These are phyloP conservation scores for Aspergillus sp. DNA, from an alignment of 2,329 filamentous ascomycete species.

Conservation along the genomic window DNA sequence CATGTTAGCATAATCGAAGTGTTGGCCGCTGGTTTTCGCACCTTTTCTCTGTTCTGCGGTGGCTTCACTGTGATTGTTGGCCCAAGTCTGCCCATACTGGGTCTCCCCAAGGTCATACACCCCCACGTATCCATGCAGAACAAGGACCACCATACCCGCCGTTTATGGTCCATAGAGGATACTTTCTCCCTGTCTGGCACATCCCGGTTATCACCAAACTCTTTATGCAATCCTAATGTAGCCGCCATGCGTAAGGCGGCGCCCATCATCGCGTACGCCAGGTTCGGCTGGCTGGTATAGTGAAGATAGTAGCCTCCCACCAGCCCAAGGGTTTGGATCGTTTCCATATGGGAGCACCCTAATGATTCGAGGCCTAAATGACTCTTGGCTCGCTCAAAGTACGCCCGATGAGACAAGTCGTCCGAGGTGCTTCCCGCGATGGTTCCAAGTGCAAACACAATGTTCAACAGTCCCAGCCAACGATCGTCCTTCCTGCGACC, in stretches of 20 bases:
- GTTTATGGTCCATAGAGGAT: slow-evolving; percentile 50
- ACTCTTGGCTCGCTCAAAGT: slow-evolving; percentile 59
- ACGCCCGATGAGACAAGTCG: slow-evolving; percentile 59
- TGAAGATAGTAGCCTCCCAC: slow-evolving; percentile 70
- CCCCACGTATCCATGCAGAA: slow-evolving; percentile 69
- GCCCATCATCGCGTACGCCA: slow-evolving; percentile 64
- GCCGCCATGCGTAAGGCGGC: slow-evolving; percentile 66
- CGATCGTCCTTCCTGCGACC: slow-evolving; percentile 56
- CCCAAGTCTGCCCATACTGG: slow-evolving; percentile 59
- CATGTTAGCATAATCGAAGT: no score
- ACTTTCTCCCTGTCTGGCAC: slow-evolving; percentile 37
- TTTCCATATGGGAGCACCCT: slow-evolving; percentile 63
- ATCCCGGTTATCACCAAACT: slow-evolving; percentile 42
- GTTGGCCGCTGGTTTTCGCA: no score
- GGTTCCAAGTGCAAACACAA: slow-evolving; percentile 66
- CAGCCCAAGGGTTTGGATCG: slow-evolving; percentile 60
- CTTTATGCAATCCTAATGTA: slow-evolving; percentile 61
- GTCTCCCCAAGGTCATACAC: slow-evolving; percentile 59
- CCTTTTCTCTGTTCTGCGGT: slow-evolving; percentile 44
- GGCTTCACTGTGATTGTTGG: slow-evolving; percentile 57
- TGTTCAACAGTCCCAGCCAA: slow-evolving; percentile 65
- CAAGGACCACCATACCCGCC: slow-evolving; percentile 65
- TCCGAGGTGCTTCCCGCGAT: slow-evolving; percentile 55
- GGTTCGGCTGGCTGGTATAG: slow-evolving; percentile 67
- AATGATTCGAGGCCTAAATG: slow-evolving; percentile 59